These are phyloP conservation scores for Eucalyptus sideroxylon DNA, from an alignment of 345 rosid species.

Conservation along the genomic window DNA sequence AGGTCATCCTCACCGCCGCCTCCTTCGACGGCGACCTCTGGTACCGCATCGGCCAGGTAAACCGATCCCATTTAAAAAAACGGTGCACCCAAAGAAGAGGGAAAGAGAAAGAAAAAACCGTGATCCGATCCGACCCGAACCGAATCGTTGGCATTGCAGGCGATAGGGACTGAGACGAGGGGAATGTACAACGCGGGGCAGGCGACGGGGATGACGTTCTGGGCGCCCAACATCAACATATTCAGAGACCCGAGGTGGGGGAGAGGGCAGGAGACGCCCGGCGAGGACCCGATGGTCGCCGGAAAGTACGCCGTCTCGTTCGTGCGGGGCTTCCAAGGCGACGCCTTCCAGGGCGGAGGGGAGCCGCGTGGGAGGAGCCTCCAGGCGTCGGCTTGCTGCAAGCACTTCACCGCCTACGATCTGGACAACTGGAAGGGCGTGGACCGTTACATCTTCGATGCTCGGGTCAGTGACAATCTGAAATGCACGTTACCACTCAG, in stretches of 20 bases:
- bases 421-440: conserved; percentile 74
- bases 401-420: conserved; percentile 91
- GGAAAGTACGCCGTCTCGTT: conserved; percentile 56
- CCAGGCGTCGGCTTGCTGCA: conserved; percentile 76
- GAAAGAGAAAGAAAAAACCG: background rate
- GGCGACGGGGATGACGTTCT: conserved; percentile 59
- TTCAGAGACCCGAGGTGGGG: conserved; percentile 91
- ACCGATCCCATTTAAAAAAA: background rate
- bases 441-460: conserved; percentile 64
- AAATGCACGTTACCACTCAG: background rate
- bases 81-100: background rate
- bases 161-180: conserved; percentile 55
- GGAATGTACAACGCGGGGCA: conserved; percentile 56
- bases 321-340: conserved; percentile 73
- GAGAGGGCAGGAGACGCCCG: conserved; percentile 85
- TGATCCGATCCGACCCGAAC: background rate
- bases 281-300: conserved; percentile 63
- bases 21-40: conserved; percentile 61
- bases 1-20: conserved; percentile 73
- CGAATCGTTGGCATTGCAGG: conserved; percentile 2
- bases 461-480: conserved; percentile 10
- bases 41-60: conserved; percentile 79
- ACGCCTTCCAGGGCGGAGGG: conserved; percentile 20
- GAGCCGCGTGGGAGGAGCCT: conserved; percentile 18
- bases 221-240: conserved; percentile 80